Evolutionary conservation across 192 early-diverging fungal species (phyloP).

Genomic region (Pilobolus umbonatus): DNA sequence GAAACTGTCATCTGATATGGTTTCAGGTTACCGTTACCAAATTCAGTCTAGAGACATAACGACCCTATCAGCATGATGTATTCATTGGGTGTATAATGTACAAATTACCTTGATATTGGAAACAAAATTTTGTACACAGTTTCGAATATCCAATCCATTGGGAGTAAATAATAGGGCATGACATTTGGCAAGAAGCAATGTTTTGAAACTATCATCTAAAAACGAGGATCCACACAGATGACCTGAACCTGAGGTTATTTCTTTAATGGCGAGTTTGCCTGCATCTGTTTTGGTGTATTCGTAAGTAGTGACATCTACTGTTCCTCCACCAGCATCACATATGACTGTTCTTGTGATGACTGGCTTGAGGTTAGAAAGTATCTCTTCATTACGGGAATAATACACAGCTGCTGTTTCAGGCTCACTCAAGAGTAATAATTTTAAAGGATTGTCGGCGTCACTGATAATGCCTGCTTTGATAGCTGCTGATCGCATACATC

Average conservation of each 20-base stretch:
- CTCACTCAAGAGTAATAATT: conserved; percentile 39
- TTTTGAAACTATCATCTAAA: conserved; percentile 37
- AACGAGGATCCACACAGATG: conserved; percentile 41
- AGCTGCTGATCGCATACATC: conserved; percentile 40
- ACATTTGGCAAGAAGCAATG: conserved; percentile 20
- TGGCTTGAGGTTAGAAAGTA: conserved; percentile 34
- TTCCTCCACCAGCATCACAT: conserved; percentile 44
- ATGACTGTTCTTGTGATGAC: conserved; percentile 51
- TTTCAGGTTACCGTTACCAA: not conserved
- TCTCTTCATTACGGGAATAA: conserved; percentile 23
- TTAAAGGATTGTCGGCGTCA: conserved; percentile 32
- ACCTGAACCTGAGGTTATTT: conserved; percentile 36
- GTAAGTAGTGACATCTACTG: conserved; percentile 41
- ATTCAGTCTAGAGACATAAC: not conserved
- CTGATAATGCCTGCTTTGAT: conserved; percentile 37
- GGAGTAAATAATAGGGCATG: too few relatives aligned
- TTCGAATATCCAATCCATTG: not conserved
- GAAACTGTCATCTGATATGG: not conserved
- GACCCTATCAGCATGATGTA: not conserved
- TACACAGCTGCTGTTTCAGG: conserved; percentile 43
- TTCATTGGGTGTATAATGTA: not conserved
- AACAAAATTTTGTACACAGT: conserved; percentile 6
- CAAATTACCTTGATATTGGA: not conserved
- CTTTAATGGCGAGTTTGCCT: conserved; percentile 4
- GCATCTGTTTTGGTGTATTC: conserved; percentile 16